phyloP scores from a whole-genome alignment of 768 basidiomycete genomes.

The Kwoniella mangroviensis region DNA sequence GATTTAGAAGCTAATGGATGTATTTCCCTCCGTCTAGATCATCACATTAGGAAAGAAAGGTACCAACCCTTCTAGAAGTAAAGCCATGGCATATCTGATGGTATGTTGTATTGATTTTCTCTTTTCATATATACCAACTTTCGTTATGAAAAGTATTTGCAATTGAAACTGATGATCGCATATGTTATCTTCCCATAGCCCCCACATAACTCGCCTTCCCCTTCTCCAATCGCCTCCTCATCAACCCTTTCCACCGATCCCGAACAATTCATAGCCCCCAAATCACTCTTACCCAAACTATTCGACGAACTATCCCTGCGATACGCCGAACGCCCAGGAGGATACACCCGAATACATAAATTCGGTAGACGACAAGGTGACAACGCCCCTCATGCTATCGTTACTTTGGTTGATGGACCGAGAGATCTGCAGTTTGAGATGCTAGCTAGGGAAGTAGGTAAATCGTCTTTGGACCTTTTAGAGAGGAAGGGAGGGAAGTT shows the following conservation, averaged over 20 bases:
- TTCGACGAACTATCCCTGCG: slow-evolving; percentile 79
- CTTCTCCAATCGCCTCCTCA: slow-evolving; percentile 7
- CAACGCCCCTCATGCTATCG: slow-evolving; percentile 86
- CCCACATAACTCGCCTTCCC: slow-evolving; percentile 18
- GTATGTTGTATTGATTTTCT: slow-evolving; percentile 51
- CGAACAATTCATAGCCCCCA: slow-evolving; percentile 62
- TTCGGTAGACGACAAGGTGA: slow-evolving; percentile 89
- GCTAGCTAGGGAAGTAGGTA: slow-evolving; percentile 82
- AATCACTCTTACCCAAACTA: slow-evolving; percentile 70
- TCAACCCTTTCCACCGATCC: slow-evolving; percentile 52
- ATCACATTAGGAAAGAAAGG: slow-evolving; percentile 92
- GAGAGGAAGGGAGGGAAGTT: slow-evolving; percentile 11
- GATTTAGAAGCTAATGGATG: slow-evolving; percentile 57
- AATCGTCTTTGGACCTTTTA: slow-evolving; percentile 62
- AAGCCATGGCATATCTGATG: slow-evolving; percentile 79
- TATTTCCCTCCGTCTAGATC: slow-evolving; percentile 59
- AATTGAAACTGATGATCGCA: background rate
- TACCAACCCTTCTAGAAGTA: slow-evolving; percentile 68
- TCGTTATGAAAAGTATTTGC: no score
- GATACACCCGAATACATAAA: slow-evolving; percentile 92
- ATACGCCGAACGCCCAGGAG: slow-evolving; percentile 81
- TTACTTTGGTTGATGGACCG: slow-evolving; percentile 95
- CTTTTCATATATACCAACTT: background rate
- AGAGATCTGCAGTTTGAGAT: slow-evolving; percentile 85
- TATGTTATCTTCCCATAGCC: background rate